Base-by-base conservation (phyloP, 2,329 filamentous ascomycete genomes). In the Hypoxylon sp. region DNA sequence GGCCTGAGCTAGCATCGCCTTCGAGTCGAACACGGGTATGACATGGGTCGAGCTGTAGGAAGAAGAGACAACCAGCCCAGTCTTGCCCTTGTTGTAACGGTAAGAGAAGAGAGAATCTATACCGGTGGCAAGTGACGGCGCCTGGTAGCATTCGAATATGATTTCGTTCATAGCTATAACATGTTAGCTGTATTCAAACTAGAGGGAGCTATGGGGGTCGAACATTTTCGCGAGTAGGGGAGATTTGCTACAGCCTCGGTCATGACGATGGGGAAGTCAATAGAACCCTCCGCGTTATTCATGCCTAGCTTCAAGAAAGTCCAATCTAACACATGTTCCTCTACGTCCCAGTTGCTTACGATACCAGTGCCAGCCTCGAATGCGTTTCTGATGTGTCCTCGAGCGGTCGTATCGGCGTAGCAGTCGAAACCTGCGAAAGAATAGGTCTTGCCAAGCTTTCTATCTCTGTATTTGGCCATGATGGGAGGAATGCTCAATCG, bases 71-170 rank as follows among this genome's bases (percentile, higher is more conserved):
- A 99, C 92, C 22, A 99, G 84, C 5, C 96, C 96, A 26, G 93
- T 95, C 55, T 86, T 90, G 70, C 96, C 96, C 68, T 92, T 89
- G 79, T 99, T 99, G 83, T 97, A 92, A 68, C 91, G 87, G 83
- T 97, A 99, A 19, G 95, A 97, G 83, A 99, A 99, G 33, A 99
- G 88, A 10, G 94, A 97, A 80, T 99, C 96, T 81, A 99, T 94
- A 56, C 96, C 96, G 81, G 96, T 98, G 17, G 94, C 92, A 26
- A 98, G 87, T 1, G 93, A 95, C 0, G 96, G 95, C 10, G 93
- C 94, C 66, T 90, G 89, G 80, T 99, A 99, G 81, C 94, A 97
- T 81, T 99, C 96, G 79, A 98, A 99, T 10, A 99, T 84, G 61
- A 98, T 95, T 78, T 99, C 96, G 47, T 93, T 97, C 95, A 98